Conservation (phyloP, 1,139 yeast species). For the Suhomyces bokatorum region DNA sequence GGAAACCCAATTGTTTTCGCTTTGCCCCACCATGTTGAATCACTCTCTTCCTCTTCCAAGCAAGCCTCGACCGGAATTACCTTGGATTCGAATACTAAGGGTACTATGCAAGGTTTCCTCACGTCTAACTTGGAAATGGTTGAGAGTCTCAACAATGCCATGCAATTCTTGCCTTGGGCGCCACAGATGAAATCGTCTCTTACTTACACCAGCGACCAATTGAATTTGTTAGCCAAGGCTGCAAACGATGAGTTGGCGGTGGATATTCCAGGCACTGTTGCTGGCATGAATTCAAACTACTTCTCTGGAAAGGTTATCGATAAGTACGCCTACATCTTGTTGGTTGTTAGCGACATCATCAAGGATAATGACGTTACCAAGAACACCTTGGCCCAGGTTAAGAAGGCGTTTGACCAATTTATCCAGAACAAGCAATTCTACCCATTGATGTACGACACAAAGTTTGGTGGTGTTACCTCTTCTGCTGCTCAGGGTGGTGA, state of each 20-base stretch:
- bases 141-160: constrained; percentile 50
- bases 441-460: constrained; percentile 71
- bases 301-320: constrained; percentile 71
- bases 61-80: constrained; percentile 48
- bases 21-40: constrained; percentile 67
- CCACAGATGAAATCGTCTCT: constrained; percentile 30
- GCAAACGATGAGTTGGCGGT: constrained; percentile 61
- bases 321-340: constrained; percentile 70
- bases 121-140: constrained; percentile 50
- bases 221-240: constrained; percentile 50
- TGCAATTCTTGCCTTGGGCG: constrained; percentile 66
- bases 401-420: constrained; percentile 54
- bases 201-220: constrained; percentile 51
- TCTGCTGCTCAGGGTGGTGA: constrained; percentile 55
- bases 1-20: constrained; percentile 62
- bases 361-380: constrained; percentile 52
- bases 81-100: constrained; percentile 64
- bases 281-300: constrained; percentile 55
- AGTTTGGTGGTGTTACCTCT: constrained; percentile 68
- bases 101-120: constrained; percentile 60
- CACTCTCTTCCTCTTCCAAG: constrained; percentile 43
- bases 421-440: constrained; percentile 51
- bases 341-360: constrained; percentile 62
- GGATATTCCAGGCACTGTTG: constrained; percentile 53
- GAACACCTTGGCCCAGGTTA: constrained; percentile 48